Base-by-base conservation (phyloP, 805 yeast species). In the Candida quercuum region DNA sequence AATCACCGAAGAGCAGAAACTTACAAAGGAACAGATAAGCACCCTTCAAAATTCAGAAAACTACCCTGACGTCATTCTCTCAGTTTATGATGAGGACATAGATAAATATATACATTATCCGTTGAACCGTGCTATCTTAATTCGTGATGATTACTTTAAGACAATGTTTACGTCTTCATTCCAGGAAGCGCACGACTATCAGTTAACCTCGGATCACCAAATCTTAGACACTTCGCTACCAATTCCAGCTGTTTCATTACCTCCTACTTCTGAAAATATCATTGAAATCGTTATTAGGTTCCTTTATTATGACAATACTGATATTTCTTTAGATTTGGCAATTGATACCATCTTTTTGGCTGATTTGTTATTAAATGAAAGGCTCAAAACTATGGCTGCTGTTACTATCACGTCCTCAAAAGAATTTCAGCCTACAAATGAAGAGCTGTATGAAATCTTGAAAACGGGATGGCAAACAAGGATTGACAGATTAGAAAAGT, bases 401-500 rank as follows among this genome's bases (percentile, higher is more conserved):
- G 63, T 64, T 3, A 47, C 59, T 0, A 53, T 66, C 12, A 61
- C 67, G 0, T 64, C 63, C 14, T 40, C 58, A 5, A 29, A 29
- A 0, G 37, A 52, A n/a, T 53, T 51, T 13, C 35, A 47, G n/a
- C 49, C 60, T 12, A 45, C 53, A 1, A 32, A 44, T 3, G 62
- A 65, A 38, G 61, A 73, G 16, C 61, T 77, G 0, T 81, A 66
- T 51, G 84, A 80, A 20, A 61, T 82, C 13, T 57, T 85, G 18
- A 59, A 77, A 37, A 72, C 81, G 1, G 78, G 82, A 0, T 85
- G 94, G 93, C 72, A 69, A 14, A 72, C 83, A 1, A 61, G 81
- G 26, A 63, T 81, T 33, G 82, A 77, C 39, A 65, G 85, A 34
- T 55, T 85, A 19, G 93, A 84, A 49, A 74, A 74, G 21, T 75